Percentiles rank a stretch among this genome's conserved stretches.
phyloP scores from a whole-genome alignment of 805 yeast species.

The Schizosaccharomyces japonicus region DNA sequence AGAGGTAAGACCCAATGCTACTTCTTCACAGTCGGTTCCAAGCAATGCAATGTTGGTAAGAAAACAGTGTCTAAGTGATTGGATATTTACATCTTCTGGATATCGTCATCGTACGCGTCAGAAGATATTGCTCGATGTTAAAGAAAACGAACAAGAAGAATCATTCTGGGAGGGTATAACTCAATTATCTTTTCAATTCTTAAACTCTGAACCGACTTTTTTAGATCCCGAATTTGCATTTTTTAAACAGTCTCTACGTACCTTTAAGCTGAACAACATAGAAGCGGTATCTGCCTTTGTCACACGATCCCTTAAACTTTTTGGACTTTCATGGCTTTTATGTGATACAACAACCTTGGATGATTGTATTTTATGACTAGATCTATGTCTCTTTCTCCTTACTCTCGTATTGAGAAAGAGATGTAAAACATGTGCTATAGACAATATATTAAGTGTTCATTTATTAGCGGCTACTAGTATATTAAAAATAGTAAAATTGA shows the following conservation, averaged over 20 bases:
- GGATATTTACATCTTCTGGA: too few relatives aligned
- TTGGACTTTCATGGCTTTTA: too few relatives aligned
- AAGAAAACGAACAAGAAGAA: background rate
- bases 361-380: too few relatives aligned
- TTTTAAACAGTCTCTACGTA: background rate
- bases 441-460: too few relatives aligned
- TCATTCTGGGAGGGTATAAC: background rate
- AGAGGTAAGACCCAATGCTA: background rate
- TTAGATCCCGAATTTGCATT: background rate
- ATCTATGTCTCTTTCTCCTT: too few relatives aligned
- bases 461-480: too few relatives aligned
- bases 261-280: constrained; percentile 4
- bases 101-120: background rate
- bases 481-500: too few relatives aligned
- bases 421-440: too few relatives aligned
- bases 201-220: background rate
- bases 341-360: too few relatives aligned
- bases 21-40: background rate
- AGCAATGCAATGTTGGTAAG: background rate
- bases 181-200: background rate
- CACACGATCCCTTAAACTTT: too few relatives aligned
- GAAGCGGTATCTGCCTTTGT: too few relatives aligned
- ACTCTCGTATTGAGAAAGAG: too few relatives aligned
- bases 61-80: background rate
- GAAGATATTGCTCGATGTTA: background rate